Evolutionary conservation across 148 eudicot species (phyloP), one percentile per base, ranked within the genome.

Genomic region (Fagopyrum homotropicum): DNA sequence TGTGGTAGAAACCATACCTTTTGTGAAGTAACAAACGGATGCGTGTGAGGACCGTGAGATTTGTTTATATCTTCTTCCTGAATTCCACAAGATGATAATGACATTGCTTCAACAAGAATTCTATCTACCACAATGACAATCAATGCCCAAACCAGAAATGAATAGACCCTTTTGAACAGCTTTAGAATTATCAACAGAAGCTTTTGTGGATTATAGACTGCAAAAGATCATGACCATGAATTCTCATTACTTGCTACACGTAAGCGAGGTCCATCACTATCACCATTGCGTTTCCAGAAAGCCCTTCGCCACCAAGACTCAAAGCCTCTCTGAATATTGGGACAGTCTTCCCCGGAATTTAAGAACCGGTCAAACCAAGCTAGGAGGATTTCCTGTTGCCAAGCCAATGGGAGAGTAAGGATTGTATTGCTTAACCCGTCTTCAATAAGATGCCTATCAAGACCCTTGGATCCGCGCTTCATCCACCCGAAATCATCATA

Each of bases 241-340:
- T 83, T 80, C 61, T 87, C 90, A 49, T 75, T 80, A 54, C 79
- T 80, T 14, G 85, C 79, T 73, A 89, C 60, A 46, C 87, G 82
- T 29, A 91, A 73, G 30, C 76, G 79, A 52, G 91, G 88, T 76
- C 74, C 75, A 47, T 81, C 87, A 7, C 82, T 64, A 63, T 79
- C 86, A 70, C 79, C 81, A 73, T 83, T 91, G 30, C 96, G 81
- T 76, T 81, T 90, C 98, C 93, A 89, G 69, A 94, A 94, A 0
- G 97, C 97, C 77, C 98, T 81, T 77, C 93, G 88, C 98, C 98
- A 94, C 98, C 98, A 94, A 79, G 88, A 83, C 75, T 94, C 97
- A 72, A 94, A 92, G 12, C 93, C 98, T 55, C 93, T 84, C 72
- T 89, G 97, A 69, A 94, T 83, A 79, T 94, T 92, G 7, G 98